Conservation (phyloP, 2,329 filamentous ascomycete genomes). For the Beauveria sp. region DNA sequence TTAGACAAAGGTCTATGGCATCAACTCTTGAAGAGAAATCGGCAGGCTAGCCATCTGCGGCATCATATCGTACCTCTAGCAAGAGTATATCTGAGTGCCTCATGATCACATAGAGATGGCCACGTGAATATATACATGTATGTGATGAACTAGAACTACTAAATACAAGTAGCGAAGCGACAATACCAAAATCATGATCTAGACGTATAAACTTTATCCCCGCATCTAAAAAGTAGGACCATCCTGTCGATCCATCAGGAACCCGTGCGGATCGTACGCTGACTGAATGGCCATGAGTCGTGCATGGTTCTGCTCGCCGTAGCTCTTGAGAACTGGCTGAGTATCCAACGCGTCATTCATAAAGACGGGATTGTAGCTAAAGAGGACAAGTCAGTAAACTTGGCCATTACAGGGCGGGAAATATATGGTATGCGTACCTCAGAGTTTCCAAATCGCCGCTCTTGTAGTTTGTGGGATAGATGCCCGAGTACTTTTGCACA, state of each 20-base stretch:
- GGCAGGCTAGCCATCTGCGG: no score
- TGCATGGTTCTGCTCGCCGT: conserved; percentile 13
- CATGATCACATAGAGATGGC: neutral
- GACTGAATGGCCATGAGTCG: conserved; percentile 12
- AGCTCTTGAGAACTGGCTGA: conserved; percentile 16
- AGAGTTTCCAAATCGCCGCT: conserved; percentile 14
- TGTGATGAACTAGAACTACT: neutral
- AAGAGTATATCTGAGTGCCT: no score
- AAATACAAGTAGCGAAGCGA: neutral
- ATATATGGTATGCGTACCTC: conserved; percentile 8
- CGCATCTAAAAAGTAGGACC: conserved; percentile 5
- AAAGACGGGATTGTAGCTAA: conserved; percentile 19
- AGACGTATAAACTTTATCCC: neutral
- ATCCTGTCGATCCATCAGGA: conserved; percentile 8
- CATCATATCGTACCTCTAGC: neutral
- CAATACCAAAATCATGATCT: no score
- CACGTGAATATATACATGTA: neutral
- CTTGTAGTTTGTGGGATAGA: conserved; percentile 17
- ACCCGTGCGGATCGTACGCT: conserved; percentile 14
- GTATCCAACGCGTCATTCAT: conserved; percentile 18
- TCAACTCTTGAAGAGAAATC: no score
- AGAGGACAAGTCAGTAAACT: neutral
- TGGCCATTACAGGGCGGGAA: neutral
- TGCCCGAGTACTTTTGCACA: conserved; percentile 12
- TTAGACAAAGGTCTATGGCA: no score